phyloP scores from a whole-genome alignment of 139 green algal species.

The Ettlia oleoabundans region DNA sequence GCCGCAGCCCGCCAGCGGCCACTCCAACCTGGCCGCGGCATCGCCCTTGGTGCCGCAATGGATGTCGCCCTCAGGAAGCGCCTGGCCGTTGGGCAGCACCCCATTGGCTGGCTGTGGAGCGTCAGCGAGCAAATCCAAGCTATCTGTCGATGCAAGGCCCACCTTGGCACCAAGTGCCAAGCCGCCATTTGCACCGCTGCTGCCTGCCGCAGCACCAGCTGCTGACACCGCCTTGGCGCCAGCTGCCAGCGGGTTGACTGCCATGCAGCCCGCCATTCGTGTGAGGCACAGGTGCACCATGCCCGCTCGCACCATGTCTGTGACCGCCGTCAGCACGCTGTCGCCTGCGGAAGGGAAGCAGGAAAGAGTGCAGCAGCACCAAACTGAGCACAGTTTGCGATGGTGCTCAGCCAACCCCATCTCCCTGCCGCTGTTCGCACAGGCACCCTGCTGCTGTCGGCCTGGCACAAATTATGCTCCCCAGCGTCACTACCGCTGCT shows the following conservation, averaged over 20 bases:
- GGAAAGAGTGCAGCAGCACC: no score
- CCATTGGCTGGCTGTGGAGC: not conserved
- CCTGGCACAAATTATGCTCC: not conserved
- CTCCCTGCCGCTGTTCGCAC: no score
- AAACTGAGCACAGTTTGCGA: no score
- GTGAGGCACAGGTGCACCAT: conserved; percentile 20
- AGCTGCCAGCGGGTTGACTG: conserved; percentile 14
- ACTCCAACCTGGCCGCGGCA: not conserved
- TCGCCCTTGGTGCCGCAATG: no score
- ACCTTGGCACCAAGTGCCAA: not conserved
- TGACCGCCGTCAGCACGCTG: conserved; percentile 20
- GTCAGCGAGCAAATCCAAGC: not conserved
- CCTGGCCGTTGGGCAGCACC: not conserved
- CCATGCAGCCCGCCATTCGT: conserved; percentile 21
- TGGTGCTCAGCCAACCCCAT: no score
- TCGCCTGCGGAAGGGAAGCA: conserved; percentile 2
- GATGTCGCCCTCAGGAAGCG: no score
- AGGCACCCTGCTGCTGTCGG: no score
- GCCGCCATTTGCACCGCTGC: not conserved
- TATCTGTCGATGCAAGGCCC: not conserved
- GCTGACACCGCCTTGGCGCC: not conserved
- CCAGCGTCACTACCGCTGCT: no score
- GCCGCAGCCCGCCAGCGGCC: conserved; percentile 26
- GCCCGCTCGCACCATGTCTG: conserved; percentile 1
- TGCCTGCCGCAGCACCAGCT: not conserved